These are phyloP conservation scores for Paxillus rubicundulus DNA, from an alignment of 768 basidiomycete genomes.

Conservation along the genomic window DNA sequence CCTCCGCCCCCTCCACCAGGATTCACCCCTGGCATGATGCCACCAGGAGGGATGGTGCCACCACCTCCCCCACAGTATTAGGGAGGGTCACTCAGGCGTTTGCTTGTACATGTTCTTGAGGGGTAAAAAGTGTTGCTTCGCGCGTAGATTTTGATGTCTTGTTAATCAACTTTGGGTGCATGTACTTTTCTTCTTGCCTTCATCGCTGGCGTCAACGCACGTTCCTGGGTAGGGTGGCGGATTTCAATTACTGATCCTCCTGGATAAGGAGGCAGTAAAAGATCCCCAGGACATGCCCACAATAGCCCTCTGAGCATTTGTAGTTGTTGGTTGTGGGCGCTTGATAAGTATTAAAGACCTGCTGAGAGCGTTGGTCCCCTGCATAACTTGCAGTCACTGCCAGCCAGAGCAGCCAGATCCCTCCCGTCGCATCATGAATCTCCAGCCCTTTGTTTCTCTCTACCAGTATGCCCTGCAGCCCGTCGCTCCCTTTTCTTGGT, in stretches of 20 bases:
- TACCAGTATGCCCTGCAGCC: constrained; percentile 56
- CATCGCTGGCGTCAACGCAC: neutral
- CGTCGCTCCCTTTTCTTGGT: constrained; percentile 65
- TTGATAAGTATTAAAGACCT: neutral
- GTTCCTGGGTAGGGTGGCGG: neutral
- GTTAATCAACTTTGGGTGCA: neutral
- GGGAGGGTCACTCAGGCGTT: neutral
- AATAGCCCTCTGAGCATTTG: constrained; percentile 3
- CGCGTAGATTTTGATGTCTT: no score
- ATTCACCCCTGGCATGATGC: constrained; percentile 50
- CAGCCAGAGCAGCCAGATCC: neutral
- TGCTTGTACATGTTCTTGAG: neutral
- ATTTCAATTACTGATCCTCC: neutral
- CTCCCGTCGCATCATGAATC: constrained; percentile 25
- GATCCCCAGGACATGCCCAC: neutral
- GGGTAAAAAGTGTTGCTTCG: no score
- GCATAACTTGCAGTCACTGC: neutral
- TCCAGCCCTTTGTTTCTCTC: constrained; percentile 44
- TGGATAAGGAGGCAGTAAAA: neutral
- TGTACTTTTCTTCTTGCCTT: neutral
- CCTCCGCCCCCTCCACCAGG: constrained; percentile 67
- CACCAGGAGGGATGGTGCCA: constrained; percentile 36
- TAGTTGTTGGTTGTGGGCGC: neutral
- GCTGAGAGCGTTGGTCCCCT: neutral
- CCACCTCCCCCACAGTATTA: constrained; percentile 44